phyloP scores from a whole-genome alignment of 2,329 filamentous ascomycete species.

The Paramyrothecium sp. region DNA sequence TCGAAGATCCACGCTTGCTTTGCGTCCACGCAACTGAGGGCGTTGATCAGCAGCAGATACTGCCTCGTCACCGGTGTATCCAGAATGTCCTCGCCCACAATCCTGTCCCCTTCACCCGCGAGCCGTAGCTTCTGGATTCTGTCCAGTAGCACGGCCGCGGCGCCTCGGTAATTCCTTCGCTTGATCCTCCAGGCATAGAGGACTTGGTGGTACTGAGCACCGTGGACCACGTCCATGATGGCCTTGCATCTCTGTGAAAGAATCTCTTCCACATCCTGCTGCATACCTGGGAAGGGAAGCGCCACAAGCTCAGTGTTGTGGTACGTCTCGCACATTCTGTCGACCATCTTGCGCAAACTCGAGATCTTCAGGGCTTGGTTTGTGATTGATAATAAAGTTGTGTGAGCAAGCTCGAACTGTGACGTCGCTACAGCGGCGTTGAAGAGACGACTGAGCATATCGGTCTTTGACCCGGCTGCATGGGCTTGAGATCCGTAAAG shows the following conservation, averaged over 20 bases:
- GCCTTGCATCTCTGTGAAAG: constrained; percentile 70
- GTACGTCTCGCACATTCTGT: constrained; percentile 66
- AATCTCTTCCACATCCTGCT: constrained; percentile 75
- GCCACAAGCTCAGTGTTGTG: constrained; percentile 67
- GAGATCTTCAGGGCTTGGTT: constrained; percentile 70
- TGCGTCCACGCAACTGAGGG: constrained; percentile 78
- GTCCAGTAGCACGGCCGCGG: constrained; percentile 61
- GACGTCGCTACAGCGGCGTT: constrained; percentile 75
- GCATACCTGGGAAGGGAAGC: constrained; percentile 76
- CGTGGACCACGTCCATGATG: constrained; percentile 62
- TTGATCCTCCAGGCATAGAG: constrained; percentile 89
- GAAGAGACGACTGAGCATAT: constrained; percentile 83
- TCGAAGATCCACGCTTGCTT: constrained; percentile 76
- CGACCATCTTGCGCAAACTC: constrained; percentile 67
- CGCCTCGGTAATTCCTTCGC: constrained; percentile 82
- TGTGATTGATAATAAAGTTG: constrained; percentile 70
- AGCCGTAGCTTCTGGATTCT: constrained; percentile 61
- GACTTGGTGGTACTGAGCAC: constrained; percentile 84
- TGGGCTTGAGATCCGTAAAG: constrained; percentile 41
- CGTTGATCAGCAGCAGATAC: constrained; percentile 91
- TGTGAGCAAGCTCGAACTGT: constrained; percentile 80
- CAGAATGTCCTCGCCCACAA: constrained; percentile 53
- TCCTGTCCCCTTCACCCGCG: constrained; percentile 57
- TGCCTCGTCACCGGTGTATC: constrained; percentile 69
- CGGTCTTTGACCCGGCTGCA: constrained; percentile 50